These are phyloP conservation scores for Diaporthe destruens DNA, from an alignment of 2,329 filamentous ascomycete species.

Conservation along the genomic window DNA sequence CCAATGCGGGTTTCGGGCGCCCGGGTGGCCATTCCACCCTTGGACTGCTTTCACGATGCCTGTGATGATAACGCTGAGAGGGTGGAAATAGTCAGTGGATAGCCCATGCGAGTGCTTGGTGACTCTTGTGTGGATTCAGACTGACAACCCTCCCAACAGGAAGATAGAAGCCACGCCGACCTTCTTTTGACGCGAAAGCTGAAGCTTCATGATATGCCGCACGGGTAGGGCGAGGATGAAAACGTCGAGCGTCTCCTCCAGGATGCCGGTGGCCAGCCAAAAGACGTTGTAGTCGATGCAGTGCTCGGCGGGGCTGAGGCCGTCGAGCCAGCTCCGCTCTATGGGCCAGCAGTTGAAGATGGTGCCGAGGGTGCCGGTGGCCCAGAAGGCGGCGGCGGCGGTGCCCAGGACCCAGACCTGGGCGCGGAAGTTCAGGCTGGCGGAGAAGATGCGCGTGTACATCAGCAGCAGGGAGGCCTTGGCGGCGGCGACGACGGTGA, in stretches of 20 bases:
- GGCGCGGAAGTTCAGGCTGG: slow-evolving; percentile 45
- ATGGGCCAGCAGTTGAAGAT: slow-evolving; percentile 46
- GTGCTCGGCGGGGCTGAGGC: slow-evolving; percentile 42
- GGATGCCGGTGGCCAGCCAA: slow-evolving; percentile 39
- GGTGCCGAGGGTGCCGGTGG: slow-evolving; percentile 43
- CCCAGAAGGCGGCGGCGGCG: slow-evolving; percentile 45
- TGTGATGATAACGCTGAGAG: slow-evolving; percentile 26
- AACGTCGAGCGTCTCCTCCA: slow-evolving; percentile 33
- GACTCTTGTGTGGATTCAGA: neutral
- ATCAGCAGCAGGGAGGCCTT: slow-evolving; percentile 51
- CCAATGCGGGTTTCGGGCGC: slow-evolving; percentile 16
- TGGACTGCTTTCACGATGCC: slow-evolving; percentile 28
- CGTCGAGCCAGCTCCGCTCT: slow-evolving; percentile 43
- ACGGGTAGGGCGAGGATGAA: slow-evolving; percentile 26
- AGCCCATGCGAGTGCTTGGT: too few species aligned
- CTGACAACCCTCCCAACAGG: slow-evolving; percentile 25
- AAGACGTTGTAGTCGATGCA: slow-evolving; percentile 48
- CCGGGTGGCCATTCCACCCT: slow-evolving; percentile 17
- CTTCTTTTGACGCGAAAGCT: slow-evolving; percentile 21
- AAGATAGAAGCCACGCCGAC: slow-evolving; percentile 19
- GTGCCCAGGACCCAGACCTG: slow-evolving; percentile 43
- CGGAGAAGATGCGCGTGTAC: slow-evolving; percentile 50
- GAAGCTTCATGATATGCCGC: slow-evolving; percentile 13
- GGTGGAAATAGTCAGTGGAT: neutral
- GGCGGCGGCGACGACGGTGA: slow-evolving; percentile 47